Conservation (phyloP, 495 filamentous ascomycete genomes). For the Aspergillus saccharolyticus region DNA sequence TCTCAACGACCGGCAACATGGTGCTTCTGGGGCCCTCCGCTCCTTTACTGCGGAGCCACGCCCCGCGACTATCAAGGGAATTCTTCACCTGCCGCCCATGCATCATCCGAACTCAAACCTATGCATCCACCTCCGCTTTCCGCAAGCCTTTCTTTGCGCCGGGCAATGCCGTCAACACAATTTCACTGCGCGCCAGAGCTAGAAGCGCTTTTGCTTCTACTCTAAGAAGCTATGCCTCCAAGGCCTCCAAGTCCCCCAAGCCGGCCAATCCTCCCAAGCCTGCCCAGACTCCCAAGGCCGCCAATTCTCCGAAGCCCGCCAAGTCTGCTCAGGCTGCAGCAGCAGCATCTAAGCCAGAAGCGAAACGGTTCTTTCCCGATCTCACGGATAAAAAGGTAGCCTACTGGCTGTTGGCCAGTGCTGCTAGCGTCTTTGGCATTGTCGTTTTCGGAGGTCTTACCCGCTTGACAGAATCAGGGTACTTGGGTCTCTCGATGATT, state of each 20-base stretch:
- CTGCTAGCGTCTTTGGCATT: conserved; percentile 89
- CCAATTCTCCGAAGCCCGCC: no score
- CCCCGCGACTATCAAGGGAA: conserved; percentile 48
- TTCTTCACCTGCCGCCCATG: conserved; percentile 64
- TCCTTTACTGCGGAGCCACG: conserved; percentile 32
- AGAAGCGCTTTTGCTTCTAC: conserved; percentile 31
- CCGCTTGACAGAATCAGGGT: conserved; percentile 93
- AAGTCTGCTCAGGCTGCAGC: conserved; percentile 10
- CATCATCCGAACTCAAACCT: conserved; percentile 33
- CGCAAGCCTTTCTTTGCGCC: conserved; percentile 28
- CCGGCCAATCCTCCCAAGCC: no score
- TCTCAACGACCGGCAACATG: conserved; percentile 26
- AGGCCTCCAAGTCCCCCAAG: conserved; percentile 9
- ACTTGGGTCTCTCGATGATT: conserved; percentile 22
- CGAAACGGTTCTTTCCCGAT: conserved; percentile 59
- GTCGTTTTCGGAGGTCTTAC: conserved; percentile 94
- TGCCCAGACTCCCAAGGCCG: no score
- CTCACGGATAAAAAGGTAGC: conserved; percentile 68
- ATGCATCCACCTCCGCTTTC: conserved; percentile 28
- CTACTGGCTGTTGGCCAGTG: conserved; percentile 90
- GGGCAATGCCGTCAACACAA: conserved; percentile 24
- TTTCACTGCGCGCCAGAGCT: conserved; percentile 26
- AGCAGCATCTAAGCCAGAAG: conserved; percentile 15
- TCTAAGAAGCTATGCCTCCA: conserved; percentile 23
- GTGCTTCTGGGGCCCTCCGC: conserved; percentile 30